These are phyloP conservation scores for Populus hybrid DNA, from an alignment of 441 rosid genomes.

Conservation along the genomic window DNA sequence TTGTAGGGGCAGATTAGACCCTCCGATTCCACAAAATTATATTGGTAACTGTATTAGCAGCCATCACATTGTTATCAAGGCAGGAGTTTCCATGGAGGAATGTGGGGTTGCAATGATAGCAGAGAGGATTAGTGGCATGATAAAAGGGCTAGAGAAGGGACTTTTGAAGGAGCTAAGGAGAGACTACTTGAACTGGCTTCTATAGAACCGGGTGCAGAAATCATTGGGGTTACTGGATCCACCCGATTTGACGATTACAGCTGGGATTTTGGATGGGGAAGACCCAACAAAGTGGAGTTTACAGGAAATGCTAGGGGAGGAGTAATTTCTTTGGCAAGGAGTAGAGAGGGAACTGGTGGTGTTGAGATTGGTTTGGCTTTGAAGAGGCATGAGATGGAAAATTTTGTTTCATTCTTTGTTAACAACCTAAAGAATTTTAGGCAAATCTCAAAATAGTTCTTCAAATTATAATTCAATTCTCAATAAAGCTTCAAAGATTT, in stretches of 20 bases:
- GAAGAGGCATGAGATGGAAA: neutral
- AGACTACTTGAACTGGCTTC: too few relatives aligned
- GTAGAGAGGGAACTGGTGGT: neutral
- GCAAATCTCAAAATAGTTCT: neutral
- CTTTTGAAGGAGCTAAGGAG: neutral
- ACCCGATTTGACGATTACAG: neutral
- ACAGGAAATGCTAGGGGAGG: neutral
- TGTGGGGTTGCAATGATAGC: neutral
- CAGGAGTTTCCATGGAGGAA: neutral
- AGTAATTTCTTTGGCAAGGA: neutral
- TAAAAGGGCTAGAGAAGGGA: neutral
- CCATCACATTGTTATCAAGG: neutral
- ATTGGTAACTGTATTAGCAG: neutral
- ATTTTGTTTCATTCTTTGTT: neutral
- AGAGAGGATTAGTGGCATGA: neutral
- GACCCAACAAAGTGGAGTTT: neutral
- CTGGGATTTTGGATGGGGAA: neutral
- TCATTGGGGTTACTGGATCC: neutral
- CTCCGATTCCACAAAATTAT: neutral
- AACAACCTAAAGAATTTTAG: neutral
- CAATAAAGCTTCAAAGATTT: neutral
- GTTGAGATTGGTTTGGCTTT: conserved; percentile 1
- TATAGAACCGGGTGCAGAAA: neutral
- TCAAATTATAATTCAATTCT: too few relatives aligned
- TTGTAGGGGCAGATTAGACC: neutral